Conservation (phyloP, 169 alveolate genomes). For the Cryptosporidium andersoni region DNA sequence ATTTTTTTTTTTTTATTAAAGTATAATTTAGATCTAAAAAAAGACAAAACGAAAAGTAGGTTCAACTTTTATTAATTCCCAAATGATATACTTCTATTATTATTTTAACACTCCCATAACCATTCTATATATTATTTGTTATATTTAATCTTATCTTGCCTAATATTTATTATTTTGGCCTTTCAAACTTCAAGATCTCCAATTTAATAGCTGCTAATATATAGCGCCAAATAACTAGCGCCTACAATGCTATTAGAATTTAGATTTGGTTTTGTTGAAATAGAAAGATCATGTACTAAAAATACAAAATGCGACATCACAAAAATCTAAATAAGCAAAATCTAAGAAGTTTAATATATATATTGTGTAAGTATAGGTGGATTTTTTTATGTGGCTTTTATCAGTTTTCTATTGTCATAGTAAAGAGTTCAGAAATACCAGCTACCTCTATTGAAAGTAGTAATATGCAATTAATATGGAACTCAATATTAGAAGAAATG, state of each 20-base stretch:
- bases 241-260: neutral
- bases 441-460: neutral
- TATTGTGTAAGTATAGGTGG: neutral
- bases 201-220: no score
- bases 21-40: no score
- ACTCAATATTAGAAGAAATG: slow-evolving; percentile 2
- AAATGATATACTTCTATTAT: no score
- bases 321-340: no score
- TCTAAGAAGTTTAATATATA: no score
- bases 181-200: neutral
- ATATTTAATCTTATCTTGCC: neutral
- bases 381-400: slow-evolving; percentile 7
- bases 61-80: no score
- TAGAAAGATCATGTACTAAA: no score
- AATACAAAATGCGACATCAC: no score
- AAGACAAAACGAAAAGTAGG: no score
- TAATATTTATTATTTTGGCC: neutral
- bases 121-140: neutral
- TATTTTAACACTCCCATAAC: no score
- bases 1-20: no score
- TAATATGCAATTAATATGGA: neutral
- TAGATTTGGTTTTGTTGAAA: neutral
- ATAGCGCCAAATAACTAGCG: no score
- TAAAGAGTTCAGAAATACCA: neutral
- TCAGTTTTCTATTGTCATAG: neutral